Base-by-base conservation (phyloP, 2,329 filamentous ascomycete species). In the Fusarium brachygibbosum region DNA sequence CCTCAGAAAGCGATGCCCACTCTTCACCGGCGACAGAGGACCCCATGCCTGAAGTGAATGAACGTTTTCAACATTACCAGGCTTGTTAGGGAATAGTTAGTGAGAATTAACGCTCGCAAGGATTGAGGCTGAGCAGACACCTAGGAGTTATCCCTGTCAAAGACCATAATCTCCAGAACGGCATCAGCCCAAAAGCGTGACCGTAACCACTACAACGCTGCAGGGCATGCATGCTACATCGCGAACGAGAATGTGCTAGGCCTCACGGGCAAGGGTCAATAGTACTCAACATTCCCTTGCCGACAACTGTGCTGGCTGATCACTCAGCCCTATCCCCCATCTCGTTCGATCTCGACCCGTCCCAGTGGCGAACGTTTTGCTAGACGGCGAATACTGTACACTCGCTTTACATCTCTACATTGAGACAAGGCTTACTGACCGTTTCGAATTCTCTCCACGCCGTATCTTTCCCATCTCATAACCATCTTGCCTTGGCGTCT, bases 261-360 rank as follows among this genome's bases (percentile, higher is more conserved):
- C 49, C 25, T 44, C 52, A 70, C 63, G 57, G 56, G 49, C 48
- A 56, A 56, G 46, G 21, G 31, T 34, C 60, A 23, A 60, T 42
- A 44, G 34, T 38, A 42, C 45, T 29, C 19, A 29, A 29, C 42
- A 44, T 19, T 29, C 44, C 51, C 51, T 38, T 37, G 51, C 45
- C 38, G 23, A 46, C 32, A 41, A 49, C 52, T 53, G 50, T 57
- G 28, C 40, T 68, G 38, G 59, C 69, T 73, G 66, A 73, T 62
- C 63, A 46, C 34, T 74, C 70, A 73, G 72, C 70, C 72, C 68
- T 74, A 72, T 35, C 49, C 53, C 35, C 53, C 49, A 59, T 62
- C 51, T 40, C 34, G 34, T 51, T 68, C 46, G n/a, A 44, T 54
- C 42, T 65, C 35, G 32, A 57, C 32, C 45, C 41, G 29, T 49